These are phyloP conservation scores for Litchi chinensis DNA, from an alignment of 345 rosid species.

Conservation along the genomic window DNA sequence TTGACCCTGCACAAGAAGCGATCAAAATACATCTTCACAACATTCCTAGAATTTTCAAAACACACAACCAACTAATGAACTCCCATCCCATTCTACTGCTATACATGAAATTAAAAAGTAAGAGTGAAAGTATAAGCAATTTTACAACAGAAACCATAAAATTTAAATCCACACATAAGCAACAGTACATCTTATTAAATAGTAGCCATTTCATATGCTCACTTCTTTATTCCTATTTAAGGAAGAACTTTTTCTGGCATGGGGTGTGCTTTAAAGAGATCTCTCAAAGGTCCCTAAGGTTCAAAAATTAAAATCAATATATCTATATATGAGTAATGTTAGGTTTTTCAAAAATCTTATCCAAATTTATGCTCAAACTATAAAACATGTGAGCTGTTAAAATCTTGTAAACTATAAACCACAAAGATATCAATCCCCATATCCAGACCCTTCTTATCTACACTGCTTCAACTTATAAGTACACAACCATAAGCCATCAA, in stretches of 20 bases:
- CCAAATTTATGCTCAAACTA: not conserved
- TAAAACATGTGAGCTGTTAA: not conserved
- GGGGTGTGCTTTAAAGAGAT: constrained; percentile 58
- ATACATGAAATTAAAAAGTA: not conserved
- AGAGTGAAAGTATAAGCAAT: not conserved
- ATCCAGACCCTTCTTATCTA: not conserved
- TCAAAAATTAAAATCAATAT: constrained; percentile 20
- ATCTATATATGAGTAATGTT: not conserved
- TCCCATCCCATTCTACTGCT: constrained; percentile 34
- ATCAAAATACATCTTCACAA: too few species aligned
- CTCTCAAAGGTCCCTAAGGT: constrained; percentile 58
- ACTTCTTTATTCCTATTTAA: constrained; percentile 42
- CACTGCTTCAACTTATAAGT: not conserved
- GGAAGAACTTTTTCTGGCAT: constrained; percentile 34
- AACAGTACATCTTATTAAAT: not conserved
- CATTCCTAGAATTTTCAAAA: too few species aligned
- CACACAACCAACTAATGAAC: too few species aligned
- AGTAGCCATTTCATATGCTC: constrained; percentile 18
- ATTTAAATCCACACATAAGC: not conserved
- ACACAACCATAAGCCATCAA: not conserved
- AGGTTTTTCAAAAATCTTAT: too few species aligned
- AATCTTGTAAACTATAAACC: too few species aligned
- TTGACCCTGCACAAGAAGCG: too few species aligned
- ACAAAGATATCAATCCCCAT: not conserved
- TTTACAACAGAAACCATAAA: not conserved